A percentile compares a stretch with the other conserved stretches of the same genome.
Evolutionary conservation across 345 rosid species (phyloP).

Genomic region (Cardamine occulta): DNA sequence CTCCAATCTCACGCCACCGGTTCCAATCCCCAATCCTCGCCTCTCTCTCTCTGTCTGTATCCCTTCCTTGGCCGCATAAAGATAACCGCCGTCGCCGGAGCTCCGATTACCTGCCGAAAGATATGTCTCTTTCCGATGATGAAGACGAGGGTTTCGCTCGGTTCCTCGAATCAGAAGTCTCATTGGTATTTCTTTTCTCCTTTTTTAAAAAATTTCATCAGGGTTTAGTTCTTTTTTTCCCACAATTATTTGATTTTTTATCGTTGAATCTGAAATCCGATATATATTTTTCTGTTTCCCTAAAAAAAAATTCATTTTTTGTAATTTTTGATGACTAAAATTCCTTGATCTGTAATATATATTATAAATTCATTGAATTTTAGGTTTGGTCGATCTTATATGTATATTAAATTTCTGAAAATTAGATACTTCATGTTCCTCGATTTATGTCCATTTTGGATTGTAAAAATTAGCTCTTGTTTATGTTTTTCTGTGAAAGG

Average conservation of each 20-base stretch:
- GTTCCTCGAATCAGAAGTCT: constrained; percentile 81
- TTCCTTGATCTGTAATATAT: constrained; percentile 9
- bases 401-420: background rate
- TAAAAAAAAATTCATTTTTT: background rate
- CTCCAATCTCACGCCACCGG: constrained; percentile 39
- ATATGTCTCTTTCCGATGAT: constrained; percentile 64
- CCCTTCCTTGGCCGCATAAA: constrained; percentile 33
- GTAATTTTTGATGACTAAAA: background rate
- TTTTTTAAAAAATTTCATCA: background rate
- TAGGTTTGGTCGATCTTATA: background rate
- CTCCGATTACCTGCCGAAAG: constrained; percentile 14
- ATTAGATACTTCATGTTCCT: background rate
- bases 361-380: background rate
- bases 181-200: constrained; percentile 44
- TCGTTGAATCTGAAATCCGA: background rate
- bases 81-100: constrained; percentile 37
- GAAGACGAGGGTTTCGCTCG: constrained; percentile 71
- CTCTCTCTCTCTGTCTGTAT: constrained; percentile 5
- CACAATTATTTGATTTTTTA: background rate
- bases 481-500: constrained; percentile 17
- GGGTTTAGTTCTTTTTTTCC: constrained; percentile 25
- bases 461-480: background rate
- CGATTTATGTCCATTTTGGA: background rate
- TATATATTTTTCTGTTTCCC: background rate
- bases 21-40: constrained; percentile 17